These are phyloP conservation scores for Aspergillus neoniger DNA, from an alignment of 2,329 filamentous ascomycete species.

Conservation along the genomic window DNA sequence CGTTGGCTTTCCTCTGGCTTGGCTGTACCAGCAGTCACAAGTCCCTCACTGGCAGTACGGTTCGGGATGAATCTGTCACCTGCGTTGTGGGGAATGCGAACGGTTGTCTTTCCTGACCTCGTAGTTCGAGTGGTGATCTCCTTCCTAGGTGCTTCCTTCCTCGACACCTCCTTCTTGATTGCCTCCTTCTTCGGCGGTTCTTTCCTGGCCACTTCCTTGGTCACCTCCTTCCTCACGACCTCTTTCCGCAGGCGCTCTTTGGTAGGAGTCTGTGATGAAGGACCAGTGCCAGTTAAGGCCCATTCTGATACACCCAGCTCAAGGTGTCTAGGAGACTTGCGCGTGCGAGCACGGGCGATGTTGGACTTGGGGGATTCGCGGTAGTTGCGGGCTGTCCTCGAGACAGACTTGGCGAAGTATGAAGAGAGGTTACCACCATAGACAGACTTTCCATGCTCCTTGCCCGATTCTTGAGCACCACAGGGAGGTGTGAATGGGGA, in stretches of 20 bases:
- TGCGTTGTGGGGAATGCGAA: conserved; percentile 67
- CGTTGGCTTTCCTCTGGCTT: conserved; percentile 81
- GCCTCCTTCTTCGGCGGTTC: conserved; percentile 22
- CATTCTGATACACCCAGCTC: conserved; percentile 94
- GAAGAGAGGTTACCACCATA: conserved; percentile 78
- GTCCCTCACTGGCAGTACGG: conserved; percentile 83
- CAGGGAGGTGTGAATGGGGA: conserved; percentile 77
- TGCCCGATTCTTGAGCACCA: conserved; percentile 57
- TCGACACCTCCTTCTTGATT: conserved; percentile 25
- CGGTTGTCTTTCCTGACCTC: conserved; percentile 68
- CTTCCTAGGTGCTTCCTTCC: conserved; percentile 7
- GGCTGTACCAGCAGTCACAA: conserved; percentile 75
- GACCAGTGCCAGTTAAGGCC: conserved; percentile 80
- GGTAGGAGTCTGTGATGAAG: conserved; percentile 58
- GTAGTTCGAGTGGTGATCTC: conserved; percentile 54
- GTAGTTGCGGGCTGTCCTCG: conserved; percentile 53
- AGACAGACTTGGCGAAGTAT: conserved; percentile 70
- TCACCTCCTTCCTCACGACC: not conserved
- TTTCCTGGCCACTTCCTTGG: conserved; percentile 8
- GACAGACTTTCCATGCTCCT: conserved; percentile 66
- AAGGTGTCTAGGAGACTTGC: conserved; percentile 74
- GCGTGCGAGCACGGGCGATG: conserved; percentile 4
- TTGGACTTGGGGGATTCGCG: conserved; percentile 69
- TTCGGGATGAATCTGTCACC: conserved; percentile 97
- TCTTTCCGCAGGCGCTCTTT: conserved; percentile 56